Base-by-base conservation (phyloP, 805 yeast species). In the Diddensiella transvaalensis region DNA sequence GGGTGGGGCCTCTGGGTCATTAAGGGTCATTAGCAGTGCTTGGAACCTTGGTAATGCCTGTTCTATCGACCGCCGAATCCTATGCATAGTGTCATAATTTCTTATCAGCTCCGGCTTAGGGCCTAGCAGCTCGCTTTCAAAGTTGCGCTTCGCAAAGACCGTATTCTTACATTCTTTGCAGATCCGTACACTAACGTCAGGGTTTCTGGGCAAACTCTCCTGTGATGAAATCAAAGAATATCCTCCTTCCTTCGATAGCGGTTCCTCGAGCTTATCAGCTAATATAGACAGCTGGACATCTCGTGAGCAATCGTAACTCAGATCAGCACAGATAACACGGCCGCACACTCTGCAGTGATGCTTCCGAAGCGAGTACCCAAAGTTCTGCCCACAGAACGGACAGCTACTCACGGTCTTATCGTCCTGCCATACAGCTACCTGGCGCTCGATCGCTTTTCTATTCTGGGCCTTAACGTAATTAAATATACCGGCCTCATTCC, bases 281-380 rank as follows among this genome's bases (percentile, higher is more conserved):
- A 67, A 52, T 29, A 64, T 41, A 18, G 61, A 62, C 1, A 83
- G 56, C 0, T 87, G 87, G 0, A 87, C 82, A 47, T 80, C 79
- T 61, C 81, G 78, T 0, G 96, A 88, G 63, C 99, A 91, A 11
- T 70, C 82, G 5, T 71, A 75, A 42, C 51, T 67, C 44, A 64
- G 57, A 55, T 82, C 83, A 22, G 84, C 95, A 67, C 97, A 91
- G 0, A 88, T 87, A 1, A 85, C 78, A 22, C 66, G 60, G 0
- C 98, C 98, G 69, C 99, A 91, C 22, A 89, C 64, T 32, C 98
- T 70, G 64, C 99, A 93, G 63, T 91, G 99, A 62, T 93, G 98
- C 55, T 84, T 87, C 44, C 97, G 69, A 21, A 77, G 56, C 0
- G 79, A 61, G 39, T 85, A 66, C 8, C 75, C 71, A 63, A 88